Conservation (phyloP, 116 monocot genomes). For the Zostera marina region DNA sequence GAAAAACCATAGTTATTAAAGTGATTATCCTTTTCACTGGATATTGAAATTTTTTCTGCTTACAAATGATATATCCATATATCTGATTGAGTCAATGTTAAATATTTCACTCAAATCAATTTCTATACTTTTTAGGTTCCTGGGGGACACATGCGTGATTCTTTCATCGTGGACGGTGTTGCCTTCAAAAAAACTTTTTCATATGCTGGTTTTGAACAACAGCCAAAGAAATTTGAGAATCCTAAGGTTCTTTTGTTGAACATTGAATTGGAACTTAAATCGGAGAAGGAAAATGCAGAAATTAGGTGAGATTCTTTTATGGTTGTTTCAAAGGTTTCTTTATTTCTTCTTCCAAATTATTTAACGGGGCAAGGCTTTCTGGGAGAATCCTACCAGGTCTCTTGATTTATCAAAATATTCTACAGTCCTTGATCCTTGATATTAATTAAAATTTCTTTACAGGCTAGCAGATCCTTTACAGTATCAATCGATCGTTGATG, state of each 20-base stretch:
- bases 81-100: not conserved
- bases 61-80: too few species aligned
- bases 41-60: too few species aligned
- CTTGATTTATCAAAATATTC: not conserved
- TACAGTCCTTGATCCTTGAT: not conserved
- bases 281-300: slow-evolving; percentile 99
- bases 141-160: slow-evolving; percentile 93
- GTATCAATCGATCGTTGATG: slow-evolving; percentile 98
- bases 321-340: not conserved
- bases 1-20: too few species aligned
- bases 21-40: too few species aligned
- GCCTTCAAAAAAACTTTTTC: slow-evolving; percentile 99
- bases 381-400: not conserved
- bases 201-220: slow-evolving; percentile 99
- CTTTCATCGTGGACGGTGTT: slow-evolving; percentile 94
- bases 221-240: slow-evolving; percentile 93
- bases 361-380: not conserved
- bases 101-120: not conserved
- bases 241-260: slow-evolving; percentile 96
- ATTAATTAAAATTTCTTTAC: slow-evolving; percentile 4
- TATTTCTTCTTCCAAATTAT: not conserved
- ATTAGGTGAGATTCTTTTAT: slow-evolving; percentile 39
- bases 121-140: slow-evolving; percentile 40
- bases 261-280: slow-evolving; percentile 91
- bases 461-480: slow-evolving; percentile 83